Evolutionary conservation across 2,329 filamentous ascomycete species (phyloP).

Genomic region (Tolypocladium pustulatum): DNA sequence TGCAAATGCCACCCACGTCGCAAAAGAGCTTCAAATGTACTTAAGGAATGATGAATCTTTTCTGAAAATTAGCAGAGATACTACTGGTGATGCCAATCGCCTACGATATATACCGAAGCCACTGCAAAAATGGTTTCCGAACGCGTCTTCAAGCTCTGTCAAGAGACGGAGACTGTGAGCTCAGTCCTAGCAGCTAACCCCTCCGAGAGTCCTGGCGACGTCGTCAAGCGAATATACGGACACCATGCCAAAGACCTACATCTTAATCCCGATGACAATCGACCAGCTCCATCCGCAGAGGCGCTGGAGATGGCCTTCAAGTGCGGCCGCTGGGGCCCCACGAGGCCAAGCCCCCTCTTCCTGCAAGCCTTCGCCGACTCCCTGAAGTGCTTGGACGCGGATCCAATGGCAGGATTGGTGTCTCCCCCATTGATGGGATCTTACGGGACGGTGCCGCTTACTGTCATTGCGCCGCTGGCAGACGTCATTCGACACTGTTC

Average conservation of each 20-base stretch:
- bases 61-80: neutral
- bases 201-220: conserved; percentile 37
- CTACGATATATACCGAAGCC: neutral
- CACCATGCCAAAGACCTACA: conserved; percentile 13
- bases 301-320: conserved; percentile 41
- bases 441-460: conserved; percentile 54
- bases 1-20: neutral
- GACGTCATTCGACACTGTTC: conserved; percentile 67
- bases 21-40: neutral
- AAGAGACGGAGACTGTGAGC: conserved; percentile 42
- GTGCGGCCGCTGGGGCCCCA: conserved; percentile 59
- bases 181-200: conserved; percentile 45
- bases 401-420: conserved; percentile 39
- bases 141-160: conserved; percentile 39
- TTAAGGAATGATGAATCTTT: neutral
- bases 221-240: conserved; percentile 44
- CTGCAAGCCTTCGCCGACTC: conserved; percentile 58
- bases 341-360: conserved; percentile 57
- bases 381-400: conserved; percentile 41
- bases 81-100: neutral
- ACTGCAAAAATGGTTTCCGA: conserved; percentile 17
- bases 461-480: conserved; percentile 44
- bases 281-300: conserved; percentile 11
- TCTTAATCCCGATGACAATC: conserved; percentile 3
- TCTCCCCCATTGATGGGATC: conserved; percentile 42